Conservation (phyloP, 352 stramenopile species). For the Pythium pectinolyticum region DNA sequence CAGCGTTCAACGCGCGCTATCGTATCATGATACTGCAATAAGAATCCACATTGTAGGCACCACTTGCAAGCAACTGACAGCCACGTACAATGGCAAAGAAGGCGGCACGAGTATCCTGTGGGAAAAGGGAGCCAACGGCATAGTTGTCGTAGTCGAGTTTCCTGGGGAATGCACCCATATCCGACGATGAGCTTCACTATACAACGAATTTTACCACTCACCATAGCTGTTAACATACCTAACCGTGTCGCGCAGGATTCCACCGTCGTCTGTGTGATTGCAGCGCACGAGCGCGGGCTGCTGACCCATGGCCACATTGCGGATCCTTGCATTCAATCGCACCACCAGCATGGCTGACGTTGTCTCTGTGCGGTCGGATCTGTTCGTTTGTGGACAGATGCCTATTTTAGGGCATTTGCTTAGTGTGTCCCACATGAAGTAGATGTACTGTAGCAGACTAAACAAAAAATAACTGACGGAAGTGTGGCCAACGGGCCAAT, state of each 20-base stretch:
- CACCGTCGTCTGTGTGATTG: slow-evolving; percentile 32
- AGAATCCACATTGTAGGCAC: no score
- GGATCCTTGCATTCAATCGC: slow-evolving; percentile 14
- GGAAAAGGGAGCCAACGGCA: slow-evolving; percentile 69
- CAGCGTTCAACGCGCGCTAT: slow-evolving; percentile 88
- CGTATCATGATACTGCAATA: background rate
- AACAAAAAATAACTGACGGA: no score
- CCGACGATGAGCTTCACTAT: background rate
- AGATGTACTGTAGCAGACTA: slow-evolving; percentile 25
- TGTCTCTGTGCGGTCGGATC: slow-evolving; percentile 1
- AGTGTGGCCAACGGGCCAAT: slow-evolving; percentile 22
- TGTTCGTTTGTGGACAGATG: slow-evolving; percentile 7
- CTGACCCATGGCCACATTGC: background rate
- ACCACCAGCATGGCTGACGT: slow-evolving; percentile 33
- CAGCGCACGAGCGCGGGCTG: slow-evolving; percentile 13
- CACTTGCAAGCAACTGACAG: no score
- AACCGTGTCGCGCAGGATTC: slow-evolving; percentile 44
- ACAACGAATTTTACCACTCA: background rate
- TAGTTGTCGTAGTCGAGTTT: slow-evolving; percentile 88
- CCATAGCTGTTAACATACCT: slow-evolving; percentile 28
- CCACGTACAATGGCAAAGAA: slow-evolving; percentile 78
- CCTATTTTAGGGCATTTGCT: slow-evolving; percentile 18
- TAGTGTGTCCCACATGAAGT: slow-evolving; percentile 19
- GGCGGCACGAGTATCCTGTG: slow-evolving; percentile 52
- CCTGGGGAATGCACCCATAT: slow-evolving; percentile 31